Percentiles rank a stretch among this genome's conserved stretches.
Conservation (phyloP, 2,329 filamentous ascomycete genomes). For the Gyromitra esculenta region DNA sequence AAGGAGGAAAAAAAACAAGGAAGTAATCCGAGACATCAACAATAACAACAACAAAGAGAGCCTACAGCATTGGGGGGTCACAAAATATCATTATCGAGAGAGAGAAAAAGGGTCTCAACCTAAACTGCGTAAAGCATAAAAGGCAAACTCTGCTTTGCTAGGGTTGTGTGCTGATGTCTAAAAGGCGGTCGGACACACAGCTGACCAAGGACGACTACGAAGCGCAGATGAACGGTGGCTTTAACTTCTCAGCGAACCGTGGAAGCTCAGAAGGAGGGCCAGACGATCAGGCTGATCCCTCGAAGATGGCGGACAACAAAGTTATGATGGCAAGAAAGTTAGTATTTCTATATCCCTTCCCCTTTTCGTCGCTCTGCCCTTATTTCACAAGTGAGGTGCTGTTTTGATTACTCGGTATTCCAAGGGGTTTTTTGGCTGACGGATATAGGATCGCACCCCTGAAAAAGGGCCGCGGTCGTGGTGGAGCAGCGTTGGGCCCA, state of each 20-base stretch:
- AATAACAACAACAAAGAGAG: conserved; percentile 23
- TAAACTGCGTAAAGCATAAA: conserved; percentile 19
- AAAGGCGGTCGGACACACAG: conserved; percentile 55
- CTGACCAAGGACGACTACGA: conserved; percentile 55
- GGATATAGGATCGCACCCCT: conserved; percentile 51
- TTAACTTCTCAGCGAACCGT: conserved; percentile 44
- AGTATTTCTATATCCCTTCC: conserved; percentile 30
- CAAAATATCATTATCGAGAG: conserved; percentile 5
- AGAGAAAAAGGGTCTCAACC: conserved; percentile 12
- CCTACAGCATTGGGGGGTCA: conserved; percentile 30
- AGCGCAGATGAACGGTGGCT: conserved; percentile 48
- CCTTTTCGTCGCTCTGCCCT: conserved; percentile 7
- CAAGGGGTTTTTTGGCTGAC: conserved; percentile 28
- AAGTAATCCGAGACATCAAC: conserved; percentile 39
- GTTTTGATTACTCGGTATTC: conserved; percentile 13
- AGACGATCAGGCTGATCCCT: conserved; percentile 44
- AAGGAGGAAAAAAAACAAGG: conserved; percentile 22
- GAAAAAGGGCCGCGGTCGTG: conserved; percentile 49
- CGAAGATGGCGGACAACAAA: conserved; percentile 47
- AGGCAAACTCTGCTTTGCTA: conserved; percentile 34
- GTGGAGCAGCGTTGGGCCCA: conserved; percentile 30
- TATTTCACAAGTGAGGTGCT: neutral
- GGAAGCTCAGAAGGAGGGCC: conserved; percentile 41
- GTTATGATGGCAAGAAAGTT: conserved; percentile 50
- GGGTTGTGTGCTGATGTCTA: conserved; percentile 54